Evolutionary conservation across 1,139 yeast species (phyloP).

Genomic region (Nakaseomyces sp.): DNA sequence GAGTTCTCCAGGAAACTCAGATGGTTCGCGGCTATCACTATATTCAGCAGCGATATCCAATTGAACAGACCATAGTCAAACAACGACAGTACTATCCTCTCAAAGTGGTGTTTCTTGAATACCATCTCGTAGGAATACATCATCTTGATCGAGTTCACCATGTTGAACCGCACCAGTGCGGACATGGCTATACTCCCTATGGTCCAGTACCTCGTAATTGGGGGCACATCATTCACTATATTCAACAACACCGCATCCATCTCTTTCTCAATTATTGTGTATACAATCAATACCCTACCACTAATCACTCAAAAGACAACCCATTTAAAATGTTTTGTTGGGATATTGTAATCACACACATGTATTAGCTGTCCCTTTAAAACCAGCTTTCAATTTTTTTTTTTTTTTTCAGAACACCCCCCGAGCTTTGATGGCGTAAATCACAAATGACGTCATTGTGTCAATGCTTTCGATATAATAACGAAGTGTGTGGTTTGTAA

Average conservation of each 20-base stretch:
- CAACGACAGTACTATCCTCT: constrained; percentile 24
- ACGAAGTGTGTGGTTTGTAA: no score
- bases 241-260: constrained; percentile 27
- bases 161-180: constrained; percentile 18
- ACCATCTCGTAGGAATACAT: constrained; percentile 27
- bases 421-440: no score
- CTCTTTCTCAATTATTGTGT: no score
- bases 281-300: no score
- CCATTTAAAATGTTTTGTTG: no score
- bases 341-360: no score
- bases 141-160: constrained; percentile 19
- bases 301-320: no score
- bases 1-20: constrained; percentile 24
- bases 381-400: no score
- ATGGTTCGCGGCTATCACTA: constrained; percentile 20
- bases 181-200: constrained; percentile 23
- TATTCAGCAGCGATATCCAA: constrained; percentile 20
- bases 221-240: constrained; percentile 24
- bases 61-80: constrained; percentile 25
- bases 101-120: constrained; percentile 27
- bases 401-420: no score
- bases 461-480: no score
- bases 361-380: neutral
- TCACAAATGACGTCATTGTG: neutral
- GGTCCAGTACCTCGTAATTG: constrained; percentile 27